These are phyloP conservation scores for Circinella umbellata DNA, from an alignment of 371 early-diverging fungal genomes.

Conservation along the genomic window DNA sequence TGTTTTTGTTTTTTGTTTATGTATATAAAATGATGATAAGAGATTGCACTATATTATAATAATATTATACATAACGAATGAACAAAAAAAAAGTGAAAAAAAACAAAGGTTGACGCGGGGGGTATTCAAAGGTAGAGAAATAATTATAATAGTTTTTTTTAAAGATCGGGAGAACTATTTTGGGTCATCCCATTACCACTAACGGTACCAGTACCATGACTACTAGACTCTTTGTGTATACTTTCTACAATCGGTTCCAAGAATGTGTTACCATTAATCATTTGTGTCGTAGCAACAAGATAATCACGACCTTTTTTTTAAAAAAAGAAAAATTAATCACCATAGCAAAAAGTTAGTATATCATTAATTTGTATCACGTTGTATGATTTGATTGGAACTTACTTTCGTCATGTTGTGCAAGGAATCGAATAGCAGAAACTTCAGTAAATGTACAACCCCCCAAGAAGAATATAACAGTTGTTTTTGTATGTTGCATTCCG, in stretches of 20 bases:
- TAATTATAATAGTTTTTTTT: no score
- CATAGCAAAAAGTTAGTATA: no score
- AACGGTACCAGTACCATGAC: constrained; percentile 11
- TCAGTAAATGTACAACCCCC: constrained; percentile 97
- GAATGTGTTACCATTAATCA: constrained; percentile 82
- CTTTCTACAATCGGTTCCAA: constrained; percentile 63
- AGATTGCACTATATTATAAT: no score
- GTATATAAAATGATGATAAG: no score
- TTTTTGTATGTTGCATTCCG: constrained; percentile 64
- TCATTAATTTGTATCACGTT: no score
- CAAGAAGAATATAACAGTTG: constrained; percentile 89
- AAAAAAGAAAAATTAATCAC: no score
- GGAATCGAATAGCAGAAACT: constrained; percentile 84
- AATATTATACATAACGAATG: no score
- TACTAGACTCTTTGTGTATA: constrained; percentile 2
- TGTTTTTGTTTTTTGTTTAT: no score
- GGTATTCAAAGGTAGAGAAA: not conserved
- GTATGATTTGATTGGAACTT: constrained; percentile 12
- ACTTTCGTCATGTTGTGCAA: constrained; percentile 81
- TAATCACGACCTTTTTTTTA: constrained; percentile 70
- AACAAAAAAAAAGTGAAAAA: no score
- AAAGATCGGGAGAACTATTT: not conserved
- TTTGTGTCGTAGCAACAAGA: constrained; percentile 85
- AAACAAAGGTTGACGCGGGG: no score
- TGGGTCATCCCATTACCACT: not conserved